These are phyloP conservation scores for Nakazawaea ernobii DNA, from an alignment of 805 yeast genomes.

Conservation along the genomic window DNA sequence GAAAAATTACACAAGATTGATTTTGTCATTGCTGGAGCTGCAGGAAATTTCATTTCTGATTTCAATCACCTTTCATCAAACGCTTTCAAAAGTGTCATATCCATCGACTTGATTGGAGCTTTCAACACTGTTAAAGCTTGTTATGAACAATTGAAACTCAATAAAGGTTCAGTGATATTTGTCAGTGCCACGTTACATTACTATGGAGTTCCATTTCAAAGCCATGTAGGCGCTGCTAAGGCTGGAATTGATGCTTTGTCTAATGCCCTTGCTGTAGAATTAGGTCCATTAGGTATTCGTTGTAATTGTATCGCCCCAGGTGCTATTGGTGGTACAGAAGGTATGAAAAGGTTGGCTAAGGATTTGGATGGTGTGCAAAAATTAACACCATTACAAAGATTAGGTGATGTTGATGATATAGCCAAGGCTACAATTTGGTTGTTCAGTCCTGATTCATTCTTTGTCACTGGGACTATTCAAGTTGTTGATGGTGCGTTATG, in stretches of 20 bases:
- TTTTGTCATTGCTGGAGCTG: conserved; percentile 91
- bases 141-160: conserved; percentile 54
- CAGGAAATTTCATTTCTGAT: conserved; percentile 86
- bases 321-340: conserved; percentile 82
- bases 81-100: conserved; percentile 84
- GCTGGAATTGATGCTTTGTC: conserved; percentile 91
- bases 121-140: conserved; percentile 86
- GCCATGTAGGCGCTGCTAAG: conserved; percentile 92
- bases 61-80: conserved; percentile 73
- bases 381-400: conserved; percentile 59
- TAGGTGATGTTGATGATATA: conserved; percentile 71
- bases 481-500: conserved; percentile 91
- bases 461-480: conserved; percentile 68
- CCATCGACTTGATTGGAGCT: conserved; percentile 84
- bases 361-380: conserved; percentile 21
- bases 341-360: conserved; percentile 55
- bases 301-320: conserved; percentile 91
- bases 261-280: conserved; percentile 80
- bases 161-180: conserved; percentile 69
- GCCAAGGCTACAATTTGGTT: conserved; percentile 83
- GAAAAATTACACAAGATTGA: conserved; percentile 71
- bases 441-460: conserved; percentile 77
- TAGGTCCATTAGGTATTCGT: conserved; percentile 85
- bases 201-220: conserved; percentile 82
- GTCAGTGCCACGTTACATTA: conserved; percentile 89